A percentile compares a stretch with the other conserved stretches of the same genome.
Conservation (phyloP, 2,329 filamentous ascomycete genomes). For the Apiospora rasikravindrae region DNA sequence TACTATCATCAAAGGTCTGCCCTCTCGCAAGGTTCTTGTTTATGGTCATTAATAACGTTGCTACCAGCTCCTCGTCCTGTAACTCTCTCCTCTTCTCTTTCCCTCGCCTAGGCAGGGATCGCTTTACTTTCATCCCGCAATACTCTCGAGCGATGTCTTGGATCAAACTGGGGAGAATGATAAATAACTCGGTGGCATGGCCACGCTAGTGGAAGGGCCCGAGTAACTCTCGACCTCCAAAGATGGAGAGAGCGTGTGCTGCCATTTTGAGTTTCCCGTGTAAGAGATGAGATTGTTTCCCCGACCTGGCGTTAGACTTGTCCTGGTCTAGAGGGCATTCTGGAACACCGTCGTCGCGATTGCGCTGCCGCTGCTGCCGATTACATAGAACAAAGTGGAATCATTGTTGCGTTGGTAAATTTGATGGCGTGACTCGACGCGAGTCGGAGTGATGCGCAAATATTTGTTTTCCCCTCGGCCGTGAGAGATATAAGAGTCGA, state of each 20-base stretch:
- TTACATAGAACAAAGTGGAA: neutral
- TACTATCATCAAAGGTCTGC: neutral
- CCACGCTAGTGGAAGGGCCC: conserved; percentile 11
- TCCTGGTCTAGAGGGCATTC: neutral
- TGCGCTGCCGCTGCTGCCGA: neutral
- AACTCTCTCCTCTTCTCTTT: neutral
- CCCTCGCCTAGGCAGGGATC: neutral
- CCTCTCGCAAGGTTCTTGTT: neutral
- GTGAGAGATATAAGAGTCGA: neutral
- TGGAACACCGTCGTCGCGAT: neutral
- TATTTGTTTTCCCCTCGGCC: neutral
- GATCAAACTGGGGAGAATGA: neutral
- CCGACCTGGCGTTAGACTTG: neutral
- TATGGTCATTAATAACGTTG: neutral
- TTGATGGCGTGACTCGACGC: neutral
- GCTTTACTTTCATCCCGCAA: neutral
- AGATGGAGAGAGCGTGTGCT: neutral
- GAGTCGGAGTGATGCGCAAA: neutral
- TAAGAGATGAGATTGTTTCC: neutral
- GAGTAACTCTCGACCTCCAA: neutral
- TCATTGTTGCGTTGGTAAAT: neutral
- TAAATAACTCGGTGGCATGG: conserved; percentile 1
- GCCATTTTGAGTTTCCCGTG: conserved; percentile 12
- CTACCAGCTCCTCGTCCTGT: neutral
- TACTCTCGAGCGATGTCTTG: conserved; percentile 13